Percentiles rank a stretch among this genome's conserved stretches.
Conservation (phyloP, 2,329 filamentous ascomycete genomes). For the Fusarium brevicatenulatum region DNA sequence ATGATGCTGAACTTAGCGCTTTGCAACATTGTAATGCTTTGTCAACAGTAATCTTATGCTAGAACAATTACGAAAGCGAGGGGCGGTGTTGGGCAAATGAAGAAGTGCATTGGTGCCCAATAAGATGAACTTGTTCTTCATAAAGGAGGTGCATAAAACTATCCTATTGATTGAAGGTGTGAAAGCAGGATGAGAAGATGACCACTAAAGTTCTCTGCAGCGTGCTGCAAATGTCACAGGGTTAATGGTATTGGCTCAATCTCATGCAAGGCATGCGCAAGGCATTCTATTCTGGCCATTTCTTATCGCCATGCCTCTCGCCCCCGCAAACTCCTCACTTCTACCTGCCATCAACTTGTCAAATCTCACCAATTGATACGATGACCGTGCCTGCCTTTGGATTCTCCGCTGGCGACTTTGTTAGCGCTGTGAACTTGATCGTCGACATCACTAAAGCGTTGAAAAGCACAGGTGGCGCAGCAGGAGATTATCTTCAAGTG, state of each 20-base stretch:
- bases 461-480: background rate
- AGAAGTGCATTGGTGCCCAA: background rate
- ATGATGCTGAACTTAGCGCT: accelerated
- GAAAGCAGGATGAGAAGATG: no score
- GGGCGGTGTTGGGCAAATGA: background rate
- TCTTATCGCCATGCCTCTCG: background rate
- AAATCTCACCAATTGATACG: background rate
- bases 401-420: background rate
- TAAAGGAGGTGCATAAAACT: background rate
- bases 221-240: background rate
- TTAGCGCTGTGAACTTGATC: background rate
- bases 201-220: background rate
- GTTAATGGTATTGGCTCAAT: background rate
- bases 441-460: background rate
- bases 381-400: background rate
- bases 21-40: background rate
- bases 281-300: background rate
- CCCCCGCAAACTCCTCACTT: no score
- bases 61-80: no score
- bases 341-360: background rate
- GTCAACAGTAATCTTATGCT: background rate
- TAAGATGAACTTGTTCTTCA: background rate
- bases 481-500: background rate
- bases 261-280: background rate
- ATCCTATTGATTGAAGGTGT: background rate